These are phyloP conservation scores for Xylaria flabelliformis DNA, from an alignment of 495 filamentous ascomycete genomes.

Conservation along the genomic window DNA sequence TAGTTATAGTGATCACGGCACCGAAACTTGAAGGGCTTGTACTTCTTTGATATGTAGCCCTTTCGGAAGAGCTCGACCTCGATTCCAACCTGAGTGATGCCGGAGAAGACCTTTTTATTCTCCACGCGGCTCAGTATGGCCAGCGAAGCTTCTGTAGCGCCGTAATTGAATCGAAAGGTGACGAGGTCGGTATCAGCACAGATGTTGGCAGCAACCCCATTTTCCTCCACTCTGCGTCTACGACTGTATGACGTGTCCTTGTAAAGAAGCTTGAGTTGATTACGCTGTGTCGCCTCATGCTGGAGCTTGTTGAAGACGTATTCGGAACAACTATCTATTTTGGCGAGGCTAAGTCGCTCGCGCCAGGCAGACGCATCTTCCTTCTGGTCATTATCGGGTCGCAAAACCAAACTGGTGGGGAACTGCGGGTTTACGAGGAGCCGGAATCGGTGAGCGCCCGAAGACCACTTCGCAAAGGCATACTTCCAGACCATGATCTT, in stretches of 20 bases:
- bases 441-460: constrained; percentile 14
- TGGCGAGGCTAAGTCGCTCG: not conserved
- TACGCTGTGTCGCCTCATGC: not conserved
- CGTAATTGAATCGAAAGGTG: constrained; percentile 14
- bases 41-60: not conserved
- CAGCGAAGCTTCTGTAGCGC: not conserved
- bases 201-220: not conserved
- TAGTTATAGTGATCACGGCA: not conserved
- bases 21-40: not conserved
- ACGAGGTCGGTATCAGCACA: constrained; percentile 6
- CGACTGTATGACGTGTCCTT: not conserved
- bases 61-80: not conserved
- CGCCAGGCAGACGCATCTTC: constrained; percentile 17
- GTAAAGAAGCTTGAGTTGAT: not conserved
- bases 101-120: not conserved
- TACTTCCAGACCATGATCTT: constrained; percentile 30
- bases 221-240: not conserved
- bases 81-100: constrained; percentile 13
- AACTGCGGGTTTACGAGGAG: not conserved
- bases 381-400: not conserved
- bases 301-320: not conserved
- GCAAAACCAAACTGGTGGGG: not conserved
- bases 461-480: not conserved
- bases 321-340: not conserved
- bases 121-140: not conserved